Evolutionary conservation across 768 basidiomycete species (phyloP).

Genomic region (Amanita fuliginea): DNA sequence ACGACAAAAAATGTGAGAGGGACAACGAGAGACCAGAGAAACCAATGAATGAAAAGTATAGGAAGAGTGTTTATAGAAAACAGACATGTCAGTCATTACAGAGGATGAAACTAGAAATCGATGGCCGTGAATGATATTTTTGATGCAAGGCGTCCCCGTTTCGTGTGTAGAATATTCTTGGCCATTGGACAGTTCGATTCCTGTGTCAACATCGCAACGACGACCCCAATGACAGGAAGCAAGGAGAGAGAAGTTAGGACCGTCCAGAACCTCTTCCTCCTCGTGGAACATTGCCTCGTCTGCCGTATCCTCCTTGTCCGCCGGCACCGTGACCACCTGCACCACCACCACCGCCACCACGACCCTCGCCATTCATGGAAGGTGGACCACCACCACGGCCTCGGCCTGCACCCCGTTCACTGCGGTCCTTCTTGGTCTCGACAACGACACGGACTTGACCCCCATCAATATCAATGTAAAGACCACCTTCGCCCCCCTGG

Average conservation of each 20-base stretch:
- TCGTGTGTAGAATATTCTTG: constrained; percentile 2
- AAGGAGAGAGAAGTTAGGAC: neutral
- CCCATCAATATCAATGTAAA: constrained; percentile 57
- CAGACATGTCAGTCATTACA: constrained; percentile 4
- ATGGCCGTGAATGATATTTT: neutral
- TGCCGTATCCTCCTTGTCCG: constrained; percentile 10
- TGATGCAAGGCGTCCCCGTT: constrained; percentile 1
- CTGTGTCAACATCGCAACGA: neutral
- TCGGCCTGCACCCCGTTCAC: constrained; percentile 59
- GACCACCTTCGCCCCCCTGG: constrained; percentile 84
- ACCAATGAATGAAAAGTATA: constrained; percentile 2
- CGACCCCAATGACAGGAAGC: neutral
- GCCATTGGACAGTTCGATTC: constrained; percentile 1
- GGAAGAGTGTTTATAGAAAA: neutral
- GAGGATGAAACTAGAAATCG: constrained; percentile 3
- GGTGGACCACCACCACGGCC: constrained; percentile 58
- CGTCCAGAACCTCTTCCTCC: constrained; percentile 3
- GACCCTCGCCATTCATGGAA: constrained; percentile 34
- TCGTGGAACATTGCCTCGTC: constrained; percentile 1
- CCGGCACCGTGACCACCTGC: constrained; percentile 18
- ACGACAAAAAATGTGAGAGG: constrained; percentile 1
- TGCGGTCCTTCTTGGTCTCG: constrained; percentile 87
- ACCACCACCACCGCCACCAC: constrained; percentile 29
- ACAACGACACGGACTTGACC: constrained; percentile 53
- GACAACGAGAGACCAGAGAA: neutral